Evolutionary conservation across 2,329 filamentous ascomycete species (phyloP), one percentile per base, ranked within the genome.

Genomic region (Pyrenophora graminea): DNA sequence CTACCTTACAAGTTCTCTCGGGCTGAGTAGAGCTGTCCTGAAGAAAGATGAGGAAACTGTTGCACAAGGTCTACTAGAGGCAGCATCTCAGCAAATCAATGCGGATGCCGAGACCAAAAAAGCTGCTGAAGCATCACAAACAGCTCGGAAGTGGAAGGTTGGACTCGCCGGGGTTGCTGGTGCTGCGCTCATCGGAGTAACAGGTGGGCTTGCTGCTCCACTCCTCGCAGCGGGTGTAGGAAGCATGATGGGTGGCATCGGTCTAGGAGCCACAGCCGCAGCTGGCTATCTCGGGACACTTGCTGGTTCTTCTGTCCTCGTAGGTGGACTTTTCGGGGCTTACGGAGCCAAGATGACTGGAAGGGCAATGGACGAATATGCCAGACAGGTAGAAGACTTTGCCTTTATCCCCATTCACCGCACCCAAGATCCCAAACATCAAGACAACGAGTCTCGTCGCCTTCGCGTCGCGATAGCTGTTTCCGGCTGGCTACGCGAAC

Each of bases 301-400:
- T 66, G 88, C 91, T 2, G 87, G 92, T 32, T 94, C 88, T 55
- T 84, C 87, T 4, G 82, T 94, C 13, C 79, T 91, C 36, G 87
- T 96, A 25, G 93, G 92, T 13, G 85, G 88, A 32, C 77, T 97
- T 33, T 97, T 97, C 66, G 94, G 94, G 7, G 90, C 94, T n/a
- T 96, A 95, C 68, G 89, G 89, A 37, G 86, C 87, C 1, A 84
- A 87, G 31, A 92, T 96, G 80, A 89, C 89, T 0, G 85, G 86
- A 45, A 87, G 91, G 70, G 90, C 92, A 80, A 89, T 97, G 80
- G 90, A 96, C 58, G 81, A 87, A n/a, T 96, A 95, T 69, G 83
- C 88, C 9, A 86, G 85, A 61, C 91, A 96, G 58, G 87, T 97
- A 13, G 85, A 90, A 63, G 92, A 97, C 67, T 96, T 97, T 72